Evolutionary conservation across 768 basidiomycete genomes (phyloP), one percentile per base, ranked within the genome.

Genomic region (Clathrus columnatus): DNA sequence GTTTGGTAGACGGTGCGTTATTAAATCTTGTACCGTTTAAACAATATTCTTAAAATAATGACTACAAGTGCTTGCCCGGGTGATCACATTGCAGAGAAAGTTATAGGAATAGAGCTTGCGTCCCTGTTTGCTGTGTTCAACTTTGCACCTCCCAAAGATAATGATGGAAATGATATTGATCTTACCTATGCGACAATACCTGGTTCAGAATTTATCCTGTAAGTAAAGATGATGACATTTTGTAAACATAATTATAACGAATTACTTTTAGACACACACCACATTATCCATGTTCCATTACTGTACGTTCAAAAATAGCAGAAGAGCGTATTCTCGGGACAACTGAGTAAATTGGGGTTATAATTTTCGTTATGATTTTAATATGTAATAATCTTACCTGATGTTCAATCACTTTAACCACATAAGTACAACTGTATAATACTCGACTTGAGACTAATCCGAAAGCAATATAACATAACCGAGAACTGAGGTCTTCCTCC

Each of bases 341-440:
- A n/a, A 23, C 11, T n/a, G 27, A 11, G 20, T 23, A 48, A 48
- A 28, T 2, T 48, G 2, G 27, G 11, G 23, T 23, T 28, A 24
- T 28, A n/a, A n/a, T n/a, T n/a, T n/a, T n/a, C n/a, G n/a, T n/a
- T n/a, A n/a, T n/a, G n/a, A 14, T 21, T 14, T 23, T 48, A 51
- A 32, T 36, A 51, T 51, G 26, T 26, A 26, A 55, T 50, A 24
- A 52, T 42, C n/a, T n/a, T n/a, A n/a, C n/a, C n/a, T n/a, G n/a
- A n/a, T n/a, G n/a, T n/a, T n/a, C n/a, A n/a, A n/a, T n/a, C n/a
- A n/a, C n/a, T n/a, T n/a, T n/a, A n/a, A n/a, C n/a, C n/a, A n/a
- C n/a, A n/a, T n/a, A n/a, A n/a, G n/a, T n/a, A n/a, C n/a, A n/a
- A n/a, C n/a, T n/a, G n/a, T n/a, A n/a, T n/a, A n/a, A n/a, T n/a